Percentiles rank a stretch among this genome's conserved stretches.
Conservation (phyloP, 495 filamentous ascomycete species). For the Podospora appendiculata region DNA sequence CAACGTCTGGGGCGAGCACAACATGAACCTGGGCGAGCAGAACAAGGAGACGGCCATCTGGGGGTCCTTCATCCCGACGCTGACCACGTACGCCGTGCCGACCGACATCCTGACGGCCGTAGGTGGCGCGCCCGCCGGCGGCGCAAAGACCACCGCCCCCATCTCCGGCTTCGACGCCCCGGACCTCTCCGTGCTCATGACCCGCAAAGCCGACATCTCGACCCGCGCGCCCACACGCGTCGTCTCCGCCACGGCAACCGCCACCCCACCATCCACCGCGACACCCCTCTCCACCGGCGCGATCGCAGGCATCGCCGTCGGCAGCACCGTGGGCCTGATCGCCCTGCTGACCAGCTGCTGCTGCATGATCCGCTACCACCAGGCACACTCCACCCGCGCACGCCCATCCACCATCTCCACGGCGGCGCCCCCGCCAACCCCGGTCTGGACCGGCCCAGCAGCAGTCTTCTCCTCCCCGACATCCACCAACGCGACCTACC, state of each 20-base stretch:
- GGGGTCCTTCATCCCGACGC: constrained; percentile 7
- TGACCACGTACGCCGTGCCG: constrained; percentile 13
- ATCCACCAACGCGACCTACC: not conserved
- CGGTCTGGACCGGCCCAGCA: no score
- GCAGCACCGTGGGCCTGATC: not conserved
- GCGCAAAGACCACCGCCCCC: constrained; percentile 5
- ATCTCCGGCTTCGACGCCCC: constrained; percentile 5
- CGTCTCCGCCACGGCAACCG: not conserved
- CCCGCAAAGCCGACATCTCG: constrained; percentile 1
- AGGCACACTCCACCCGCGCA: constrained; percentile 9
- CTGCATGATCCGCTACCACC: constrained; percentile 6
- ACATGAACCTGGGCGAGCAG: constrained; percentile 11
- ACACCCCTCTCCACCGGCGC: constrained; percentile 2
- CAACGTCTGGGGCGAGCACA: constrained; percentile 6
- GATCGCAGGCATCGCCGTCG: constrained; percentile 12
- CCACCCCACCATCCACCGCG: not conserved
- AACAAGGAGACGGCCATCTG: constrained; percentile 9
- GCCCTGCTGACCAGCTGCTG: constrained; percentile 1
- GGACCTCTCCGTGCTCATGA: constrained; percentile 11
- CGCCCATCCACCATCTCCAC: not conserved
- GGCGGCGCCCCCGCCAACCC: no score
- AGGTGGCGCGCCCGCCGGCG: constrained; percentile 6
- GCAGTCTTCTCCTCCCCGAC: not conserved
- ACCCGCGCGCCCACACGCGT: constrained; percentile 5
- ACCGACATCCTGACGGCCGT: constrained; percentile 5